Base-by-base conservation (phyloP, 2,329 filamentous ascomycete species). In the Davidsoniella eucalypti region DNA sequence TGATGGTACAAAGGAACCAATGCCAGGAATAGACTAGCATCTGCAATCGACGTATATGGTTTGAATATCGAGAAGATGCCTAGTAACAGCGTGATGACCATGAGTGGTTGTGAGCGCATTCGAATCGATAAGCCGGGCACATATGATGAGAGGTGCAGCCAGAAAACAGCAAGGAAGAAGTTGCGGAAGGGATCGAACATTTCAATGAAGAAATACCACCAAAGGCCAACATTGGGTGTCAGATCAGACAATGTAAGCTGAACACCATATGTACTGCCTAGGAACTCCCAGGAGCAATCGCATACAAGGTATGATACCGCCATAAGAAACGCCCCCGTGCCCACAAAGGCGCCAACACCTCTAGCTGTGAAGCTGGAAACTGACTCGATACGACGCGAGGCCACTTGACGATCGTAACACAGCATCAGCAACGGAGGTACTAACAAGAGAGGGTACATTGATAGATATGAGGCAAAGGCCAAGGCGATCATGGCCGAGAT, bases 141-240 rank as follows among this genome's bases (percentile, higher is more conserved):
- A 65, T 98, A 98, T 38, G 84, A 83, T 0, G 84, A 79, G 52
- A 96, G 78, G 62, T 98, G 92, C 54, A 98, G 75, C 87, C 93
- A 96, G 68, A 98, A 98, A 45, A 98, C 88, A 50, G 85, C 92
- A 2, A 98, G 76, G 72, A 96, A 98, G 71, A 98, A 98, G 58
- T 84, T 82, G 38, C 92, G 78, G 73, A 98, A 98, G 1, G 88
- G 90, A 66, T 98, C 92, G 63, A 98, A 98, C 80, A 98, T 98
- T 63, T 98, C 90, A 57, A 93, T 94, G 62, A 98, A 96, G 67
- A 98, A 98, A 66, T 98, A 98, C 92, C 92, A 98, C 92, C 92
- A 98, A 1, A 98, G 72, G 1, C 92, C 92, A 26, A 93, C 84
- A 57, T 96, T 98, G 10, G 92, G 92, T 0, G 90, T 93, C 39